Evolutionary conservation across 2,329 filamentous ascomycete species (phyloP), one percentile per base, ranked within the genome.

Genomic region (Ophiostoma novo-ulmi): DNA sequence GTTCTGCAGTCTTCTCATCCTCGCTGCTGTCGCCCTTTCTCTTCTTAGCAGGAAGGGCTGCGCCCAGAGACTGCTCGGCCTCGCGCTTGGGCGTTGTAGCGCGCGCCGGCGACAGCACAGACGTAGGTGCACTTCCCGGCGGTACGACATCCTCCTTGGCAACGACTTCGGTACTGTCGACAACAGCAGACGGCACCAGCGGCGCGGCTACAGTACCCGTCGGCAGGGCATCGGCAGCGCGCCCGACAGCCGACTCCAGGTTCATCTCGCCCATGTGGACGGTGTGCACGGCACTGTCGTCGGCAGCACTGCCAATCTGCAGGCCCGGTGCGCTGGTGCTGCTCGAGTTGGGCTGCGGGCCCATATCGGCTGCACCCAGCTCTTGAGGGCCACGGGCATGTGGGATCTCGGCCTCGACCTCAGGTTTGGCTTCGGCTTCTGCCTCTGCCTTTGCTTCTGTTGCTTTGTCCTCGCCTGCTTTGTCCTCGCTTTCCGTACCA

Each of bases 281-380:
- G 7, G 85, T 83, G 67, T 82, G 81, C n/a, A 85, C 75, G 52
- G 67, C 75, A 72, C 44, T 58, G 11, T 76, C 77, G 64, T 81
- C 79, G 70, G 82, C 78, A 8, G 68, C 58, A 14, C 64, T 71
- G 58, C 71, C 71, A 55, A 71, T 72, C 64, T 71, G 26, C 6
- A 70, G 71, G 6, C 55, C 20, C 26, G 26, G 35, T 14, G 41
- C 41, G 22, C 61, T 48, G 22, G 80, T 77, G 71, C 79, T 78
- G 68, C 77, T 80, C 38, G 78, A 77, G 20, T 78, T 81, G 69
- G 74, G 80, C 79, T 92, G 94, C 11, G 91, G 89, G 0, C 95
- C 95, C 74, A 92, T 91, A 77, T 99, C 95, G 75, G 92, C 89
- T 72, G 93, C 88, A 5, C 94, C 94, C 68, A 98, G 91, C 75